Evolutionary conservation across 2,329 filamentous ascomycete species (phyloP).

Genomic region (Claviceps pazoutovae): DNA sequence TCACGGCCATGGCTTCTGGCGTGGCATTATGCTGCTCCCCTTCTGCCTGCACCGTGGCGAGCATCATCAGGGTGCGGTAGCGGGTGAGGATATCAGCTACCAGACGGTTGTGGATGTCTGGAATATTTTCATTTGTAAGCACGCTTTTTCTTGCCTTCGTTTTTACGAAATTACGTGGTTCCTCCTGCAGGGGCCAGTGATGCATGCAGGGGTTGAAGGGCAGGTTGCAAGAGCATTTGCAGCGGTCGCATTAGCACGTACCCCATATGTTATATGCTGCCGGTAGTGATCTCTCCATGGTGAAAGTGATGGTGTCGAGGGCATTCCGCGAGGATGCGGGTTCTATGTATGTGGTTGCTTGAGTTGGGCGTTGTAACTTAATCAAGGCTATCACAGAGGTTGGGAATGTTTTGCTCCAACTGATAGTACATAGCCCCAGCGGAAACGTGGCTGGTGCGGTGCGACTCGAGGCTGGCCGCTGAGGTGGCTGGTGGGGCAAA

Average conservation of each 20-base stretch:
- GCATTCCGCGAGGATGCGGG: background rate
- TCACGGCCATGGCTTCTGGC: conserved; percentile 27
- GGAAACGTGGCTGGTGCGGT: background rate
- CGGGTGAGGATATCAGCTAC: conserved; percentile 30
- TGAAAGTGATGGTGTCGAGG: background rate
- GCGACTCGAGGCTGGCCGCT: background rate
- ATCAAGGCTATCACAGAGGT: background rate
- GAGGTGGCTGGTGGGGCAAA: background rate
- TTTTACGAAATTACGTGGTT: background rate
- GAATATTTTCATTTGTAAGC: background rate
- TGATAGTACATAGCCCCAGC: background rate
- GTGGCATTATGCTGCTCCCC: conserved; percentile 25
- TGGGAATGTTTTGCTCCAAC: background rate
- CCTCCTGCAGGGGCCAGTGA: background rate
- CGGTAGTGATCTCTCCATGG: conserved; percentile 21
- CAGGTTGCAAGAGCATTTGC: background rate
- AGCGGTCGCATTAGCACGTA: conserved; percentile 8
- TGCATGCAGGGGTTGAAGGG: too few relatives aligned
- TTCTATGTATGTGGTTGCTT: background rate
- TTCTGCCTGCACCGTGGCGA: conserved; percentile 28
- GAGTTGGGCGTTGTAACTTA: too few relatives aligned
- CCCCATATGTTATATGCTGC: conserved; percentile 23
- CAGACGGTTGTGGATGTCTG: conserved; percentile 31
- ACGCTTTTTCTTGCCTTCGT: background rate
- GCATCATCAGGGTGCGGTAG: conserved; percentile 29